Conservation (phyloP, 345 rosid genomes). For the Sisymbrium altissimum region DNA sequence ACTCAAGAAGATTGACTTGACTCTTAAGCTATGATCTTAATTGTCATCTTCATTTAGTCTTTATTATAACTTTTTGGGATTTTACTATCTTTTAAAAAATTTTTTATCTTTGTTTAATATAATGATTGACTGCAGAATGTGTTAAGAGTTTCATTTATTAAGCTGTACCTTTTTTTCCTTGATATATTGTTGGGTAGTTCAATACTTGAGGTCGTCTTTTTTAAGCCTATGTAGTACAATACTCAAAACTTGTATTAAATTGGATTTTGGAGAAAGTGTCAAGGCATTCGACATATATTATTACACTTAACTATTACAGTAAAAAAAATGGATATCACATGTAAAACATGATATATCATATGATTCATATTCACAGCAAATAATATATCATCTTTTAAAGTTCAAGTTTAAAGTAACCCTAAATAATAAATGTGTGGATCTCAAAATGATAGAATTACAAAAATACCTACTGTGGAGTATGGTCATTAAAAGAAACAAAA, state of each 20-base stretch:
- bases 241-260: background rate
- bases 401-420: background rate
- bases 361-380: background rate
- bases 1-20: slow-evolving; percentile 76
- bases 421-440: background rate
- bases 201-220: slow-evolving; percentile 7
- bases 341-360: background rate
- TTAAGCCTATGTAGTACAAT: slow-evolving; percentile 7
- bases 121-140: slow-evolving; percentile 16
- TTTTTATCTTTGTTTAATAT: slow-evolving; percentile 8
- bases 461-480: background rate
- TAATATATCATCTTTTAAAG: background rate
- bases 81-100: slow-evolving; percentile 3
- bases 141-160: slow-evolving; percentile 18
- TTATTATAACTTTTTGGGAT: background rate
- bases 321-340: background rate
- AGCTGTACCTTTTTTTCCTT: background rate
- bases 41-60: background rate
- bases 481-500: slow-evolving; percentile 4
- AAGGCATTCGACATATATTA: background rate
- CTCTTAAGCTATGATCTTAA: slow-evolving; percentile 76
- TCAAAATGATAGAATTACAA: slow-evolving; percentile 2
- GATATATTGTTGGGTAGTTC: background rate
- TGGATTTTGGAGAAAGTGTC: background rate
- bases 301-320: background rate